Conservation (phyloP, 1,284 basidiomycete genomes). For the Violaceomyces palustris region DNA sequence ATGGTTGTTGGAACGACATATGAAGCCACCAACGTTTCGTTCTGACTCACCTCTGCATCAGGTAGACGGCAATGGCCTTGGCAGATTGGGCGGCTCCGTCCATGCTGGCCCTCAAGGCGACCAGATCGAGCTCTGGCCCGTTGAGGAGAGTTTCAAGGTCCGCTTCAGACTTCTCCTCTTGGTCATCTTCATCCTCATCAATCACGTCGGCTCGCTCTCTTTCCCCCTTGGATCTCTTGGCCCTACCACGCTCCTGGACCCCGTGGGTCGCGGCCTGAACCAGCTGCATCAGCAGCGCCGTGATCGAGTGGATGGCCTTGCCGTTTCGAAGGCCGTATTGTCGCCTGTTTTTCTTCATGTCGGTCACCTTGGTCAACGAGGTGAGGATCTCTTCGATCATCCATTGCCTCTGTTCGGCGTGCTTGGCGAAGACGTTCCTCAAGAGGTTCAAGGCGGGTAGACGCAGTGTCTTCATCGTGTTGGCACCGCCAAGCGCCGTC, state of each 20-base stretch:
- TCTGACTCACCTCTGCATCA: too few species aligned
- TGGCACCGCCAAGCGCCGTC: constrained; percentile 25
- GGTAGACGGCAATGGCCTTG: constrained; percentile 73
- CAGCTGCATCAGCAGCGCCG: constrained; percentile 86
- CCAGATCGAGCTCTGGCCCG: constrained; percentile 9
- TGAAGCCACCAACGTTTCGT: too few species aligned
- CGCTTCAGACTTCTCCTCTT: not conserved
- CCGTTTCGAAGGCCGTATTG: constrained; percentile 59
- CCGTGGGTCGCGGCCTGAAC: constrained; percentile 69
- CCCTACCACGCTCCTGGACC: constrained; percentile 9
- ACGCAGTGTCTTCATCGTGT: constrained; percentile 69
- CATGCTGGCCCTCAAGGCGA: constrained; percentile 20
- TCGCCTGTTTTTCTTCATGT: constrained; percentile 77
- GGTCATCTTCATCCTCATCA: constrained; percentile 1
- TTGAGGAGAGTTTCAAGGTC: constrained; percentile 2
- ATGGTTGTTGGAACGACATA: not conserved
- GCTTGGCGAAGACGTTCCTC: constrained; percentile 75
- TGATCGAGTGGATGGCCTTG: constrained; percentile 79
- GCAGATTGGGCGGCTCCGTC: constrained; percentile 36
- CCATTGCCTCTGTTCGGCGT: constrained; percentile 84
- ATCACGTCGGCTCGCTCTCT: not conserved
- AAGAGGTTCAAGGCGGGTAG: constrained; percentile 76
- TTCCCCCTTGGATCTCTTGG: constrained; percentile 4
- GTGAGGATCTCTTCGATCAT: constrained; percentile 91
- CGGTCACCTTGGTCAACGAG: constrained; percentile 80